Evolutionary conservation across 2,329 filamentous ascomycete genomes (phyloP).

Genomic region (Fusarium tricinctum): DNA sequence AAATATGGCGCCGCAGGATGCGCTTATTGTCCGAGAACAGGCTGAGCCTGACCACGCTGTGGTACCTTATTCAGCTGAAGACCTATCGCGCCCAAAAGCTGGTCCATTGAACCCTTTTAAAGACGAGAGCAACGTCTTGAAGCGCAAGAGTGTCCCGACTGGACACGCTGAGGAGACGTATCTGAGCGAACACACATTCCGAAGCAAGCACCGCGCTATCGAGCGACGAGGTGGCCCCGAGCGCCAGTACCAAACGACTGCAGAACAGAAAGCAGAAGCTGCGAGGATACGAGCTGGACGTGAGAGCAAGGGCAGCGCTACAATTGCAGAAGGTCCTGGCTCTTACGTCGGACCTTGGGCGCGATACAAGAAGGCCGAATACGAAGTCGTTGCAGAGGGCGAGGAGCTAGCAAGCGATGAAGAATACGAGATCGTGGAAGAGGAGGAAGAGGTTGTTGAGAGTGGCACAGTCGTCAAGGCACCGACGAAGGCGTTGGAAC

Average conservation of each 20-base stretch:
- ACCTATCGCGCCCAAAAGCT: slow-evolving; percentile 73
- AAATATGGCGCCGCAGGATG: slow-evolving; percentile 75
- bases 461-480: slow-evolving; percentile 73
- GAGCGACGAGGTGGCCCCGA: slow-evolving; percentile 74
- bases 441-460: slow-evolving; percentile 76
- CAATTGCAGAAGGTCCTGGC: slow-evolving; percentile 85
- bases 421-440: slow-evolving; percentile 82
- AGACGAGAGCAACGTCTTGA: slow-evolving; percentile 70
- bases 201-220: slow-evolving; percentile 86
- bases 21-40: slow-evolving; percentile 70
- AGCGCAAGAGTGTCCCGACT: slow-evolving; percentile 86
- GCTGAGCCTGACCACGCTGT: slow-evolving; percentile 71
- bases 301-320: slow-evolving; percentile 87
- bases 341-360: slow-evolving; percentile 98
- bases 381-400: slow-evolving; percentile 79
- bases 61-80: slow-evolving; percentile 77
- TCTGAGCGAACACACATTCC: slow-evolving; percentile 92
- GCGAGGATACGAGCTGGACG: slow-evolving; percentile 78
- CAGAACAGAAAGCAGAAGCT: slow-evolving; percentile 77
- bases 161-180: slow-evolving; percentile 90
- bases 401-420: slow-evolving; percentile 83
- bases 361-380: slow-evolving; percentile 79
- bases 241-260: slow-evolving; percentile 67
- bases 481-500: slow-evolving; percentile 66
- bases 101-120: slow-evolving; percentile 84